A percentile compares a stretch with the other conserved stretches of the same genome.
These are phyloP conservation scores for Syzygium oleosum DNA, from an alignment of 345 rosid species.

Conservation along the genomic window DNA sequence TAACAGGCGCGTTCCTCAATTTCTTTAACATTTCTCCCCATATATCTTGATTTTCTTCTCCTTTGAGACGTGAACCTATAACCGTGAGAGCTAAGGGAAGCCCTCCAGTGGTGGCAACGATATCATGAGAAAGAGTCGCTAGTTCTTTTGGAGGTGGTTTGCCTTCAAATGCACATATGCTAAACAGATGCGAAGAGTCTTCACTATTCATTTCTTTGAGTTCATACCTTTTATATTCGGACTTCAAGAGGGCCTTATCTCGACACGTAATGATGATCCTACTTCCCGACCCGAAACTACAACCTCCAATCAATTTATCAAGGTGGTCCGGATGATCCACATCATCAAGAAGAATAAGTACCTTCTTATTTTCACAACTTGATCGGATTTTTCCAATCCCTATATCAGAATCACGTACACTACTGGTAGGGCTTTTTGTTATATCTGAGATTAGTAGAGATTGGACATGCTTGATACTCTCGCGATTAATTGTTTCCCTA, in stretches of 20 bases:
- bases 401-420: accelerated
- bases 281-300: accelerated
- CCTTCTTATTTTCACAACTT: too few relatives aligned
- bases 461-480: accelerated
- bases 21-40: accelerated
- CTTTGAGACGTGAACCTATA: too few relatives aligned
- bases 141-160: accelerated
- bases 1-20: accelerated
- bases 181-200: background rate
- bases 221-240: too few relatives aligned
- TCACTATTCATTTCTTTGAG: accelerated
- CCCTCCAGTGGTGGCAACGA: background rate
- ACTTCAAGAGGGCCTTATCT: too few relatives aligned
- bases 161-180: accelerated
- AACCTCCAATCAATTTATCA: too few relatives aligned
- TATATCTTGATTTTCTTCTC: accelerated
- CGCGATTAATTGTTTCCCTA: accelerated
- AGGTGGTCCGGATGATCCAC: accelerated
- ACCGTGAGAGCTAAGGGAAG: background rate
- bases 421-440: accelerated
- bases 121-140: accelerated
- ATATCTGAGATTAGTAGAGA: too few relatives aligned
- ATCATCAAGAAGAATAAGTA: too few relatives aligned
- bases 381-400: background rate
- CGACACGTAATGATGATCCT: accelerated